These are phyloP conservation scores for Fagopyrum homotropicum DNA, from an alignment of 148 eudicot genomes.

Conservation along the genomic window DNA sequence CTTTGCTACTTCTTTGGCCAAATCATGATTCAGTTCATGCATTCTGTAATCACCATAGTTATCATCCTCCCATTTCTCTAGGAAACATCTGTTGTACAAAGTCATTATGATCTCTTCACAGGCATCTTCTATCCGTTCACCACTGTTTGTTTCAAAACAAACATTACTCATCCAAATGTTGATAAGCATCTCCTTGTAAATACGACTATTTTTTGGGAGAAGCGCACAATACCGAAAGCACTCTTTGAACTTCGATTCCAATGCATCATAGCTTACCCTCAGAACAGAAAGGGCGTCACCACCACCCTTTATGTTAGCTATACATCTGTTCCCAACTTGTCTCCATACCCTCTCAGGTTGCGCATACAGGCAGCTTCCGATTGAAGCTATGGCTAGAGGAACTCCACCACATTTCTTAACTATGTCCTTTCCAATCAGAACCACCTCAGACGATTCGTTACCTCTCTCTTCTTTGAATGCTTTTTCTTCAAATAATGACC, in stretches of 20 bases:
- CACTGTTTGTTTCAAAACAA: neutral
- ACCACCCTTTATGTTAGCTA: conserved; percentile 5
- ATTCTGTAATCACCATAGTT: conserved; percentile 10
- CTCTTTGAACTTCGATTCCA: conserved; percentile 16
- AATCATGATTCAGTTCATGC: conserved; percentile 25
- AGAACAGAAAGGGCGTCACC: conserved; percentile 15
- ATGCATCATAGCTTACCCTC: conserved; percentile 19
- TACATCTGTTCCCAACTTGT: neutral
- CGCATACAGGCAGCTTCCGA: neutral
- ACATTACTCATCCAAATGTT: conserved; percentile 29
- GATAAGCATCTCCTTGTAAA: conserved; percentile 11
- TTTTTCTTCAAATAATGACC: conserved; percentile 23
- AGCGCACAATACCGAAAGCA: conserved; percentile 30
- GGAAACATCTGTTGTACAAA: conserved; percentile 15
- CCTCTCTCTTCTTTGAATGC: conserved; percentile 8
- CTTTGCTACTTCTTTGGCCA: conserved; percentile 17
- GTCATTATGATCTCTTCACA: conserved; percentile 7
- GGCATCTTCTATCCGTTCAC: neutral
- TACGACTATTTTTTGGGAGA: conserved; percentile 18
- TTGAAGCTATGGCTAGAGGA: conserved; percentile 28
- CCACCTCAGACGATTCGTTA: too few relatives aligned
- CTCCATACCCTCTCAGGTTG: conserved; percentile 1
- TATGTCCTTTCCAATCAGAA: conserved; percentile 22
- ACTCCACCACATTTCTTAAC: conserved; percentile 29
- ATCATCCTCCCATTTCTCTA: neutral